Conservation (phyloP, 2,329 filamentous ascomycete species). For the Fusarium papillatum region DNA sequence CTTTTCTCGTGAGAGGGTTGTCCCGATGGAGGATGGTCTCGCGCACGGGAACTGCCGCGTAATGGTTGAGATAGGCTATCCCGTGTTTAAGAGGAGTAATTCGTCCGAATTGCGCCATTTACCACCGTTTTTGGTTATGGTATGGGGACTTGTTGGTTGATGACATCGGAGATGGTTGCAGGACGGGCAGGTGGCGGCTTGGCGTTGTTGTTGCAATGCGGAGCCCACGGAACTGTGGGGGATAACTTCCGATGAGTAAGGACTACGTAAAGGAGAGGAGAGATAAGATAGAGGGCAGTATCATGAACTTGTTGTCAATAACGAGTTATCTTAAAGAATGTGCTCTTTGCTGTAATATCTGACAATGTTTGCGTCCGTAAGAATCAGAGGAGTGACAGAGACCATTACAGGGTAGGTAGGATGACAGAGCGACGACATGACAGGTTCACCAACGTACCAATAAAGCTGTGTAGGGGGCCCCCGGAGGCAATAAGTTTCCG, state of each 20-base stretch:
- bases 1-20: background rate
- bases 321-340: background rate
- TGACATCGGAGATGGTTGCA: background rate
- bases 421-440: background rate
- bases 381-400: background rate
- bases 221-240: background rate
- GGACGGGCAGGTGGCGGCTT: background rate
- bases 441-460: background rate
- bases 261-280: background rate
- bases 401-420: background rate
- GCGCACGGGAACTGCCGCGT: background rate
- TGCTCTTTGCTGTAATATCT: background rate
- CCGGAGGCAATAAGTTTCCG: background rate
- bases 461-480: background rate
- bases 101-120: background rate
- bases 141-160: background rate
- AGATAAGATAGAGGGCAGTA: background rate
- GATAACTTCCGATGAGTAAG: background rate
- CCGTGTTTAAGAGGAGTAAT: background rate
- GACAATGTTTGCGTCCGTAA: background rate
- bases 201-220: background rate
- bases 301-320: background rate
- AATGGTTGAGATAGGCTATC: background rate
- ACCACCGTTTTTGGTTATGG: background rate
- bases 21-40: background rate